Base-by-base conservation (phyloP, 306 rosid species). In the Arachis stenosperma region DNA sequence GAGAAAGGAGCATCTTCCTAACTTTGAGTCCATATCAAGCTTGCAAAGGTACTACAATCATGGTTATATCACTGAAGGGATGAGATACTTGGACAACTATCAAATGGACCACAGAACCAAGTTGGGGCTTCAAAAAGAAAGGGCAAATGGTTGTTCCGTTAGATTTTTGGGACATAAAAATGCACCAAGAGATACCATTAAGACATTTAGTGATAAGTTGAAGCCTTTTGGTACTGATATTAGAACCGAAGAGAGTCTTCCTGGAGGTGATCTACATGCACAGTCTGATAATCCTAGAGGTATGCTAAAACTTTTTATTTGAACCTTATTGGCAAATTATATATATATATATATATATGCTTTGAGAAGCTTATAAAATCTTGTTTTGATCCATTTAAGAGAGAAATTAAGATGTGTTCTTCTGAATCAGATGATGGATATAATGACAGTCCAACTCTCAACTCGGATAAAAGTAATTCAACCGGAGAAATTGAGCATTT, bases 271-370 rank as follows among this genome's bases (percentile, higher is more conserved):
- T 13, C 51, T 67, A 3, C 58, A 63, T 47, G 75, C 67, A 77
- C 74, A 39, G 80, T 61, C 48, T 79, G 76, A n/a, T 60, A 78
- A 61, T 44, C 70, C 70, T 37, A 80, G 14, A 80, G 96, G 96
- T 92, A 75, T 63, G 46, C 63, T 66, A 53, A 29, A 71, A 43
- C 58, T 29, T 41, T 41, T 39, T 78, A 43, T 66, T 61, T 55
- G 41, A 65, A 69, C 12, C 73, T 76, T 85, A 37, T 65, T 42
- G 10, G 3, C n/a, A 69, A 75, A 55, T 36, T 33, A 42, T 61
- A 17, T 17, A 17, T 17, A 17, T 17, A 17, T 15, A n/a, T 77
- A 75, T 81, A n/a, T 13, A 74, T 77, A 75, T 80, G 69, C 15
- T 69, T 65, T 69, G 36, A 15, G 76, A 72, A 67, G 63, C 47